Base-by-base conservation (phyloP, 352 stramenopile species). In the Phytophthora uliginosa region DNA sequence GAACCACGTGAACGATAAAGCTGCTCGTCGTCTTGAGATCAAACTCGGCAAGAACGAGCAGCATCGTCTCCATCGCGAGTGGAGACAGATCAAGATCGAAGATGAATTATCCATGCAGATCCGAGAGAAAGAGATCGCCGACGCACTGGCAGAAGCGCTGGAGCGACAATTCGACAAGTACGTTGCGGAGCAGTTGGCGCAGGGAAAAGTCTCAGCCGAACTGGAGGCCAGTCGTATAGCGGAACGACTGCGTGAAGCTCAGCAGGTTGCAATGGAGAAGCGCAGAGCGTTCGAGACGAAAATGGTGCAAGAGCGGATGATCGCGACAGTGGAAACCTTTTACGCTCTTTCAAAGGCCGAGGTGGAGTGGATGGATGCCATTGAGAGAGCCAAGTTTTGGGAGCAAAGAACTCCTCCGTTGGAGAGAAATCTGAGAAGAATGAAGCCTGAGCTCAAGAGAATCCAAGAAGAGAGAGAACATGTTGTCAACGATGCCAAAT, bases 11-110 rank as follows among this genome's bases (percentile, higher is more conserved):
- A 93, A 86, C 33, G 85, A 93, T 42, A 92, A 90, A 54, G 84
- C 81, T 0, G 85, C 85, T 4, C 86, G 88, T 5, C 84, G 88
- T 2, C 71, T 93, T 2, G 86, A 95, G 57, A 95, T 95, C 53
- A 95, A 95, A 59, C 61, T 83, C 4, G 85, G 86, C 17, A 95
- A 95, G 68, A 90, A 92, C 22, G 88, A 95, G 34, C 85, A 94
- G 57, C 86, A 94, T 58, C 81, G 86, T 5, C 58, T 95, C 2
- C 77, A 93, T 54, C 81, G 85, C 4, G 88, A 95, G 60, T 95
- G 88, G 86, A 67, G 78, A 0, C 76, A 86, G 13, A 90, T 93
- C 31, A 86, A 89, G 48, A 22, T 74, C 1, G 88, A 95, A 69
- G 88, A 95, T 28, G 85, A 85, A 8, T 63, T 93, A 4, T 76